Evolutionary conservation across 2,329 filamentous ascomycete genomes (phyloP).

Genomic region (Pseudopithomyces chartarum): DNA sequence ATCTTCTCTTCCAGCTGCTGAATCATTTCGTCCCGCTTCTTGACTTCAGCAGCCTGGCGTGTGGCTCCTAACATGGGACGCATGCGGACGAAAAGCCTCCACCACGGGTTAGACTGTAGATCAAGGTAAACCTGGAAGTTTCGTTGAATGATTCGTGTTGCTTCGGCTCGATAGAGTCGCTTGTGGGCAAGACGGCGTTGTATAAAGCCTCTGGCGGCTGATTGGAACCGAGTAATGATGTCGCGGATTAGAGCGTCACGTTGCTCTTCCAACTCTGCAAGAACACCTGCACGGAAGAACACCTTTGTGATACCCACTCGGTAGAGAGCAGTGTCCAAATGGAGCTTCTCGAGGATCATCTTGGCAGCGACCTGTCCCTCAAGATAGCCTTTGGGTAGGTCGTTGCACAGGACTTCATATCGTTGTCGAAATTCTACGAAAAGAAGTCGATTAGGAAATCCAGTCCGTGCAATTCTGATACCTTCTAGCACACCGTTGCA

Average conservation of each 20-base stretch:
- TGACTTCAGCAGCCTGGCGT: constrained; percentile 88
- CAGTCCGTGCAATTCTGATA: constrained; percentile 94
- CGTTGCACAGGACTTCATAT: constrained; percentile 90
- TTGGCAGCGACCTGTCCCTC: constrained; percentile 86
- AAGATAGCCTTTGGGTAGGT: constrained; percentile 85
- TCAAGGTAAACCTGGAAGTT: constrained; percentile 94
- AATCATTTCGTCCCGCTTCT: constrained; percentile 93
- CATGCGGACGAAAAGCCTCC: constrained; percentile 94
- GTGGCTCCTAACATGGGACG: constrained; percentile 92
- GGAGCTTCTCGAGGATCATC: constrained; percentile 87
- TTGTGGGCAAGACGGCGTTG: constrained; percentile 90
- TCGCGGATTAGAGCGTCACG: constrained; percentile 90
- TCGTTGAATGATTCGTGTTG: constrained; percentile 89
- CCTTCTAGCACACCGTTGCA: constrained; percentile 99
- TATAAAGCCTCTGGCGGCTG: constrained; percentile 85
- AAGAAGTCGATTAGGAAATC: constrained; percentile 90
- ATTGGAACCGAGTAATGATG: constrained; percentile 93
- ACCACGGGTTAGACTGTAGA: constrained; percentile 93
- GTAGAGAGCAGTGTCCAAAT: constrained; percentile 83
- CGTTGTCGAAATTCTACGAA: constrained; percentile 94
- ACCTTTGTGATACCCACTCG: constrained; percentile 96
- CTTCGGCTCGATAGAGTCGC: constrained; percentile 90
- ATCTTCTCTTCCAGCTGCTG: constrained; percentile 84
- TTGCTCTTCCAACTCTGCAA: constrained; percentile 96
- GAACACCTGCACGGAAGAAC: constrained; percentile 94